Evolutionary conservation across 169 alveolate genomes (phyloP).

Genomic region (Plasmodium relictum): DNA sequence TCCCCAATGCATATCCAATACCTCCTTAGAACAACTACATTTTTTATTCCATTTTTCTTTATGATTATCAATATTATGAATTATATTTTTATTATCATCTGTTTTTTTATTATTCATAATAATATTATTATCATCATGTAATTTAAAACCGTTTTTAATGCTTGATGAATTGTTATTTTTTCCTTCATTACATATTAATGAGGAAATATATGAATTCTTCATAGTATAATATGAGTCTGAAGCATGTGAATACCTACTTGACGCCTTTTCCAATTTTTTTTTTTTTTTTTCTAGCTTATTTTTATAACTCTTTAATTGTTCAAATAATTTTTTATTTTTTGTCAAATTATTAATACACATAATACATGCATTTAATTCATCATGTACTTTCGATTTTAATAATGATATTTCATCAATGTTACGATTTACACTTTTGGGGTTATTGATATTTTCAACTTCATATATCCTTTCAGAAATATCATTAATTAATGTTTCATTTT

Average conservation of each 20-base stretch:
- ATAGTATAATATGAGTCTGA: conserved; percentile 37
- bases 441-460: not conserved
- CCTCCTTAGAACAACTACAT: too few species aligned
- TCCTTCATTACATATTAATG: conserved; percentile 33
- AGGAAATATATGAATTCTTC: conserved; percentile 37
- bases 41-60: too few species aligned
- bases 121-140: not conserved
- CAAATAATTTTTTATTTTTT: conserved; percentile 47
- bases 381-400: conserved; percentile 22
- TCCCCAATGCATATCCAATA: too few species aligned
- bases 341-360: conserved; percentile 33
- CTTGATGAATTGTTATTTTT: not conserved
- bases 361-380: conserved; percentile 29
- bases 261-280: not conserved
- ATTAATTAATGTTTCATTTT: not conserved
- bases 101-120: not conserved
- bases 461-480: not conserved
- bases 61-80: not conserved
- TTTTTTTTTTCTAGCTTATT: conserved; percentile 10
- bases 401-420: conserved; percentile 38
- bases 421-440: conserved; percentile 5
- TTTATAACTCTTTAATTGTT: conserved; percentile 37
- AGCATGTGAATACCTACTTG: conserved; percentile 13
- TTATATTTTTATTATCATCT: not conserved
- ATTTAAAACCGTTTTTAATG: not conserved